A percentile compares a stretch with the other conserved stretches of the same genome.
Evolutionary conservation across 805 yeast genomes (phyloP).

Genomic region (Yarrowia divulgata): DNA sequence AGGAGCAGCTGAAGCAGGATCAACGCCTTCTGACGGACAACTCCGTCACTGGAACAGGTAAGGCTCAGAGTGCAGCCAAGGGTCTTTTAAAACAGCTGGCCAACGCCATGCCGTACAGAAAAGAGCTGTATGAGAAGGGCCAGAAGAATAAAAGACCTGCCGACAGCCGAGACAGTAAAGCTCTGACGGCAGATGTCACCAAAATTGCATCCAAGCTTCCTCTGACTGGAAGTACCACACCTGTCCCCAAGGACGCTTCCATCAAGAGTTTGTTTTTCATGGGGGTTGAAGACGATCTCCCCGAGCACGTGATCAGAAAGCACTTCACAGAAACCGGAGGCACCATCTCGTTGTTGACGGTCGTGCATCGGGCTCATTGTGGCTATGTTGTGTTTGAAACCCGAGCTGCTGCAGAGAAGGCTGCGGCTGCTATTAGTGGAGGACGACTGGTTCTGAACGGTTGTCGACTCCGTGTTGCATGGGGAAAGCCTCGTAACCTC

Average conservation of each 20-base stretch:
- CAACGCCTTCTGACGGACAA: slow-evolving; percentile 42
- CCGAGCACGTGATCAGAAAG: slow-evolving; percentile 67
- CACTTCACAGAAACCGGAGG: slow-evolving; percentile 57
- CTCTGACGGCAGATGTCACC: slow-evolving; percentile 55
- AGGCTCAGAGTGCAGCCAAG: slow-evolving; percentile 54
- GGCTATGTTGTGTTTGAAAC: slow-evolving; percentile 67
- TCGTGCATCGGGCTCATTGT: slow-evolving; percentile 66
- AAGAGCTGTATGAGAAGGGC: slow-evolving; percentile 40
- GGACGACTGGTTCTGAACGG: slow-evolving; percentile 48
- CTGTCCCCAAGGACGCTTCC: slow-evolving; percentile 53
- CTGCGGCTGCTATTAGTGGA: slow-evolving; percentile 42
- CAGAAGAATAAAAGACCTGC: slow-evolving; percentile 25
- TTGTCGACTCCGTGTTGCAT: slow-evolving; percentile 46
- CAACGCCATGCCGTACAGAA: slow-evolving; percentile 48
- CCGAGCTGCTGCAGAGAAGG: slow-evolving; percentile 60
- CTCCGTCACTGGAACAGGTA: slow-evolving; percentile 46
- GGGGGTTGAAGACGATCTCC: slow-evolving; percentile 71
- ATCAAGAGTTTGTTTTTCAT: slow-evolving; percentile 73
- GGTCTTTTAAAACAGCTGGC: slow-evolving; percentile 62
- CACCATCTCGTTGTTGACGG: slow-evolving; percentile 56
- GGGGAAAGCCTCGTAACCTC: slow-evolving; percentile 48
- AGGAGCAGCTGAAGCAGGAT: slow-evolving; percentile 46
- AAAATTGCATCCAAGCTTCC: slow-evolving; percentile 70
- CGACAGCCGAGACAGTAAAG: slow-evolving; percentile 42
- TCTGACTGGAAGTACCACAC: slow-evolving; percentile 58